These are phyloP conservation scores for Phytophthora idaei DNA, from an alignment of 352 stramenopile genomes.

Conservation along the genomic window DNA sequence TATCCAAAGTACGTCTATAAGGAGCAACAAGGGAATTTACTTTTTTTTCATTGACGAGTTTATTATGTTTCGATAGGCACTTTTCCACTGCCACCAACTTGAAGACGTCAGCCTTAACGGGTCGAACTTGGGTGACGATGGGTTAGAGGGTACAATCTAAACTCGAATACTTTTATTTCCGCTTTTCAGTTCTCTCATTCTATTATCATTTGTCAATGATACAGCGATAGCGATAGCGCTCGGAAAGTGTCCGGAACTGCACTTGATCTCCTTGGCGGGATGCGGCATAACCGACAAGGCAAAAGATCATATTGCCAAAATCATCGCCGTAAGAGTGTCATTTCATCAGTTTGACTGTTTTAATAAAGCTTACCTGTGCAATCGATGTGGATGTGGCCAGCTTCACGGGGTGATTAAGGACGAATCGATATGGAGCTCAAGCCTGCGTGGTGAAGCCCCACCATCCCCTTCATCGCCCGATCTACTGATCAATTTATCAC, in stretches of 20 bases:
- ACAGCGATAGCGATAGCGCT: conserved; percentile 46
- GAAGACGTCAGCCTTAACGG: conserved; percentile 34
- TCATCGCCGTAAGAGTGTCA: conserved; percentile 48
- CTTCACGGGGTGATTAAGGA: conserved; percentile 60
- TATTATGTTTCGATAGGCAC: conserved; percentile 22
- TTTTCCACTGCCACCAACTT: conserved; percentile 37
- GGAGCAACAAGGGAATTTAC: not conserved
- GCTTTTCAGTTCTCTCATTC: not conserved
- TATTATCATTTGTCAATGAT: not conserved
- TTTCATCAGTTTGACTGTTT: not conserved
- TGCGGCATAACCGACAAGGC: conserved; percentile 59
- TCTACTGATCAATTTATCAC: conserved; percentile 56
- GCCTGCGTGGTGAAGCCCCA: conserved; percentile 44
- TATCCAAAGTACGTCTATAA: conserved; percentile 36
- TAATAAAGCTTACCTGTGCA: not conserved
- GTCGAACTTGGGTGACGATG: conserved; percentile 30
- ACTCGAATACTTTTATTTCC: not conserved
- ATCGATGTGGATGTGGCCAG: conserved; percentile 21
- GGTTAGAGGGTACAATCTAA: conserved; percentile 27
- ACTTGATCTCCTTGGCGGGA: conserved; percentile 48
- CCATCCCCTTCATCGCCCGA: conserved; percentile 15
- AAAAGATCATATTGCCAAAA: conserved; percentile 60
- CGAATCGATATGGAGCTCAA: conserved; percentile 62
- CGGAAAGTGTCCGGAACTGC: conserved; percentile 44
- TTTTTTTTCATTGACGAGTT: not conserved